Percentiles rank a stretch among this genome's conserved stretches.
Conservation (phyloP, 257 asterid species). For the Solanum infundibuliforme region DNA sequence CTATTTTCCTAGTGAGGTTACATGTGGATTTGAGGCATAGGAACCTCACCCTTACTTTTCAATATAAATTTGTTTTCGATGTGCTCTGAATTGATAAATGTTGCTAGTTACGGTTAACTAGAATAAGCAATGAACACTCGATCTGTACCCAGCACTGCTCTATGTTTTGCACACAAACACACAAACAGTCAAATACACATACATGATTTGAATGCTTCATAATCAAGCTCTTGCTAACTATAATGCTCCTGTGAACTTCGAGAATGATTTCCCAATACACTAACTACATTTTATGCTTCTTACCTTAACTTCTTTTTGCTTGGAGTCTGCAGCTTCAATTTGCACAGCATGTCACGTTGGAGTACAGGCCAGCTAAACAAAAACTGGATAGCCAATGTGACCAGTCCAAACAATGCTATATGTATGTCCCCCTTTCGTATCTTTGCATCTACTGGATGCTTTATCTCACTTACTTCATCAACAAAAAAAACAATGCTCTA, state of each 20-base stretch:
- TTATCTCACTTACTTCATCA: background rate
- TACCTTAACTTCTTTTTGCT: background rate
- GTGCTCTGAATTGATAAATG: background rate
- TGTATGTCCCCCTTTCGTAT: conserved; percentile 3
- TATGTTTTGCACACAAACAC: background rate
- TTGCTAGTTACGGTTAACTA: background rate
- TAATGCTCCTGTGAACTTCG: background rate
- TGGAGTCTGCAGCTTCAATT: conserved; percentile 39
- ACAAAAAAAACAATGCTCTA: background rate
- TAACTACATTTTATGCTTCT: background rate
- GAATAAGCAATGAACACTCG: background rate
- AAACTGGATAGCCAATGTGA: background rate
- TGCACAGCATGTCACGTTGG: conserved; percentile 36
- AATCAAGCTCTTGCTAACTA: background rate
- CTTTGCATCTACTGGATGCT: background rate
- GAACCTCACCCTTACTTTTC: background rate
- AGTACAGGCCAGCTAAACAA: conserved; percentile 17
- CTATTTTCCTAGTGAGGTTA: background rate
- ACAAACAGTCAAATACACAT: background rate
- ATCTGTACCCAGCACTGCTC: background rate
- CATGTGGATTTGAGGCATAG: background rate
- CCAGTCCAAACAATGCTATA: conserved; percentile 8
- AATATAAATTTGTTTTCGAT: background rate
- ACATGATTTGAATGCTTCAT: background rate
- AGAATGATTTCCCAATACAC: background rate